Base-by-base conservation (phyloP, 495 filamentous ascomycete genomes). In the Neurospora intermedia region DNA sequence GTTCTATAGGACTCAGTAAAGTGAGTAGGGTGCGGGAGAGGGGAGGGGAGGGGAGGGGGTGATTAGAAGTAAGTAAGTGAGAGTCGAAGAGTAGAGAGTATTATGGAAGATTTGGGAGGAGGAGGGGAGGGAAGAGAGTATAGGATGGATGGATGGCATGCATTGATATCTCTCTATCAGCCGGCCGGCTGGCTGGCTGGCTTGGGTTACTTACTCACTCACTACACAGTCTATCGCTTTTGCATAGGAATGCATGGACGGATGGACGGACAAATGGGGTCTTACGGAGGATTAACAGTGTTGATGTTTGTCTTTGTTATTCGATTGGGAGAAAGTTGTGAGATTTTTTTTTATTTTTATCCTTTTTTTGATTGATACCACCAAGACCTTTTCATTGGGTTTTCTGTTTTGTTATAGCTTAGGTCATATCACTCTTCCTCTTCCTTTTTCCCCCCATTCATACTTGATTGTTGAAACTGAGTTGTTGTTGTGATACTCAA, bases 1-100 rank as follows among this genome's bases (percentile, higher is more conserved):
- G 85, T 99, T 99, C 83, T 99, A 98, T 80, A 85, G 90, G 73
- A 92, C 92, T 72, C 89, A 91, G 78, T 31, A 31, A 31, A 31
- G 27, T 90, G 91, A 88, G 69, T 3, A 43, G 69, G 11, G 39
- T 39, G 39, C 7, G 39, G 39, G 39, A 54, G 23, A 41, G 62
- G 18, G 2, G 43, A 35, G 5, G 18, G 2, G 43, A 35, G 5
- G 27, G 2, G 3, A 27, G 35, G 27, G 16, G 43, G 35, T 6
- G 35, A 38, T 38, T 46, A 5, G 18, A 38, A 38, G 35, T 38
- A 38, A 20, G 27, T 31, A 31, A 46, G 43, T 46, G 18, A 46
- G 43, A 20, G 43, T 3, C 16, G 8, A 46, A 46, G 18, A 46
- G 43, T 5, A 10, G 39, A n/a, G 43, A 20, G n/a, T 46, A 20